phyloP scores from a whole-genome alignment of 106 monocot species.

The Acanthochlamys bracteata region DNA sequence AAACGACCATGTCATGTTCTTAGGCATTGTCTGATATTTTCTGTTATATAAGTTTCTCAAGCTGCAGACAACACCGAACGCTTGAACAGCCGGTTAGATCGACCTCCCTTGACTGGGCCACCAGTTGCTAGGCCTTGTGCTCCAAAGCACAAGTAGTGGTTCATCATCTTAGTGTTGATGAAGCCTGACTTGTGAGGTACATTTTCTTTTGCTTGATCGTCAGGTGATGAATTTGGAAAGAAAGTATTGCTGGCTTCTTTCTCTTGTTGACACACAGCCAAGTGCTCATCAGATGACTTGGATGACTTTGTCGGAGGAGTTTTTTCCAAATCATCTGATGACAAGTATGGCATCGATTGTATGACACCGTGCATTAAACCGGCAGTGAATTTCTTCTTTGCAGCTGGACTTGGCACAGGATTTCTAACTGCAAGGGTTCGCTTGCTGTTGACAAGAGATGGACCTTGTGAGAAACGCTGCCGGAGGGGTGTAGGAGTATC shows the following conservation, averaged over 20 bases:
- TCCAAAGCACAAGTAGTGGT: conserved; percentile 71
- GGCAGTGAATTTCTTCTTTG: conserved; percentile 56
- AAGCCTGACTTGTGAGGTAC: conserved; percentile 14
- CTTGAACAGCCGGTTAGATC: conserved; percentile 26
- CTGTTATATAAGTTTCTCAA: conserved; percentile 13
- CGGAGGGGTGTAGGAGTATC: conserved; percentile 63
- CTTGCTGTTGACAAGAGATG: conserved; percentile 54
- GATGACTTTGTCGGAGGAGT: conserved; percentile 20
- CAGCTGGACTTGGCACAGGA: conserved; percentile 41
- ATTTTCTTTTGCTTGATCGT: conserved; percentile 2
- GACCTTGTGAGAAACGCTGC: conserved; percentile 37
- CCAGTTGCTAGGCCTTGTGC: conserved; percentile 43
- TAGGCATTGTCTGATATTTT: background rate
- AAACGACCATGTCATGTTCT: background rate
- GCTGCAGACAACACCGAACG: conserved; percentile 27
- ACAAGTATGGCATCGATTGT: conserved; percentile 60
- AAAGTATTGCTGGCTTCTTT: conserved; percentile 20
- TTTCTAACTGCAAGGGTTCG: conserved; percentile 47
- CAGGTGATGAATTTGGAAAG: conserved; percentile 20
- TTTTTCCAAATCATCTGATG: no score
- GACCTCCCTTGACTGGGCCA: conserved; percentile 19
- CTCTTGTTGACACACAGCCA: conserved; percentile 19
- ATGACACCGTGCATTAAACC: conserved; percentile 68
- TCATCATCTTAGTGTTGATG: conserved; percentile 39
- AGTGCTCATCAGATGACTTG: conserved; percentile 25